phyloP scores from a whole-genome alignment of 805 yeast species.

The Candida easanensis region DNA sequence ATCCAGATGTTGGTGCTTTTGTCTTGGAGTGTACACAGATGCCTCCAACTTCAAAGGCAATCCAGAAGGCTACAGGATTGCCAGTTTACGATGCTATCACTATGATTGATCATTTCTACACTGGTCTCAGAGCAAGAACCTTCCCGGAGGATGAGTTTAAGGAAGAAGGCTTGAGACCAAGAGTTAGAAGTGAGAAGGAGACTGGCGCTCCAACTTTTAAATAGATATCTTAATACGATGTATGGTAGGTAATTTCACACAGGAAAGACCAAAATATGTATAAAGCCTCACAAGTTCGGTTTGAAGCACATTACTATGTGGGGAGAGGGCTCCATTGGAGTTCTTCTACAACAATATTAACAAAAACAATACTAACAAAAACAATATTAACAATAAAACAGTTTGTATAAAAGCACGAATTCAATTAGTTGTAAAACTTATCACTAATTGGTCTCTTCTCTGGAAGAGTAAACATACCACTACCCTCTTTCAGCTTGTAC shows the following conservation, averaged over 20 bases:
- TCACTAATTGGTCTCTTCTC: constrained; percentile 34
- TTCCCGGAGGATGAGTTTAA: constrained; percentile 22
- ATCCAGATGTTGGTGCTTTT: constrained; percentile 27
- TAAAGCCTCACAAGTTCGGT: too few relatives aligned
- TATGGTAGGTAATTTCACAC: background rate
- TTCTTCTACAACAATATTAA: too few relatives aligned
- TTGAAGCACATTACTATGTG: too few relatives aligned
- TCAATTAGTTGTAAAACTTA: constrained; percentile 1
- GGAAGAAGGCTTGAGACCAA: constrained; percentile 24
- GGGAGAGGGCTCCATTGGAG: too few relatives aligned
- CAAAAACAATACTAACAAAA: too few relatives aligned
- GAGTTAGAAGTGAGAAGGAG: constrained; percentile 29
- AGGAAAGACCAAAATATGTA: too few relatives aligned
- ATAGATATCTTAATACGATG: background rate
- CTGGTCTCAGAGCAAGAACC: constrained; percentile 25
- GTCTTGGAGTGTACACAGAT: constrained; percentile 36
- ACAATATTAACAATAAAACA: too few relatives aligned
- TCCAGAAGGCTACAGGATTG: constrained; percentile 26
- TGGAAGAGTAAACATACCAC: constrained; percentile 45
- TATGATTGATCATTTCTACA: constrained; percentile 33
- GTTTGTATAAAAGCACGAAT: too few relatives aligned
- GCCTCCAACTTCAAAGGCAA: constrained; percentile 33
- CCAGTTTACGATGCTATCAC: constrained; percentile 34
- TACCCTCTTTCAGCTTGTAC: constrained; percentile 54
- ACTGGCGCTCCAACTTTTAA: constrained; percentile 5